Percentiles rank a stretch among this genome's conserved stretches.
phyloP scores from a whole-genome alignment of 1,139 yeast species.

The Blastobotrys petasosporus region DNA sequence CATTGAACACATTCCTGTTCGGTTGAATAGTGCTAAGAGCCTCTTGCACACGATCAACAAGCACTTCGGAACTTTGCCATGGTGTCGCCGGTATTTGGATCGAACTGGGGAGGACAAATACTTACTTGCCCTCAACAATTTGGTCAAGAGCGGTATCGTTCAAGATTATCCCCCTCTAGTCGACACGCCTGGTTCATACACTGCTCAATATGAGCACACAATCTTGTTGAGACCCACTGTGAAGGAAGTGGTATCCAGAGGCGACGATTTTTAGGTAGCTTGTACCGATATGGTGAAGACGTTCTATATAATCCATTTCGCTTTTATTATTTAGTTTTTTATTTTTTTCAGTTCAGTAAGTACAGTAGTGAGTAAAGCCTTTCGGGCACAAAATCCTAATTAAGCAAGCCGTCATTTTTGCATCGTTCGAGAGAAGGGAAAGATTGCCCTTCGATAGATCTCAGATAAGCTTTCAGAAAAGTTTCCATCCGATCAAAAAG shows the following conservation, averaged over 20 bases:
- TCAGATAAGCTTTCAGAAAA: constrained; percentile 36
- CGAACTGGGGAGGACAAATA: constrained; percentile 89
- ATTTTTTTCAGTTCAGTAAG: too few species aligned
- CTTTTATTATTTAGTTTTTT: too few species aligned
- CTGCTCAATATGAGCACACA: constrained; percentile 97
- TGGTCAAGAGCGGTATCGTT: constrained; percentile 80
- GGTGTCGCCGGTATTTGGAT: constrained; percentile 93
- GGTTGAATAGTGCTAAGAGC: constrained; percentile 59
- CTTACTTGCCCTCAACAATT: constrained; percentile 76
- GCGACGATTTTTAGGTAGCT: constrained; percentile 68
- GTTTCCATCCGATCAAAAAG: constrained; percentile 56
- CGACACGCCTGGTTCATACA: constrained; percentile 78
- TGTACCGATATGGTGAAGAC: not conserved
- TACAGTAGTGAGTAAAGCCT: too few species aligned
- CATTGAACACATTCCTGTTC: constrained; percentile 46
- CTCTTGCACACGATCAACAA: constrained; percentile 64
- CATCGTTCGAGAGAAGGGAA: too few species aligned
- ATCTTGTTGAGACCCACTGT: constrained; percentile 81
- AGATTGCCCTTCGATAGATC: too few species aligned
- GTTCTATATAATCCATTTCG: too few species aligned
- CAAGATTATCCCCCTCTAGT: constrained; percentile 96
- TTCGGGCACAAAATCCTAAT: too few species aligned
- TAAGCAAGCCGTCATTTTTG: too few species aligned
- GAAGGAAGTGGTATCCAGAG: constrained; percentile 91
- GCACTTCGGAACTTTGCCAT: constrained; percentile 90